Evolutionary conservation across 2,329 filamentous ascomycete species (phyloP), one percentile per base, ranked within the genome.

Genomic region (Nothophaeocryptopus gaeumannii): DNA sequence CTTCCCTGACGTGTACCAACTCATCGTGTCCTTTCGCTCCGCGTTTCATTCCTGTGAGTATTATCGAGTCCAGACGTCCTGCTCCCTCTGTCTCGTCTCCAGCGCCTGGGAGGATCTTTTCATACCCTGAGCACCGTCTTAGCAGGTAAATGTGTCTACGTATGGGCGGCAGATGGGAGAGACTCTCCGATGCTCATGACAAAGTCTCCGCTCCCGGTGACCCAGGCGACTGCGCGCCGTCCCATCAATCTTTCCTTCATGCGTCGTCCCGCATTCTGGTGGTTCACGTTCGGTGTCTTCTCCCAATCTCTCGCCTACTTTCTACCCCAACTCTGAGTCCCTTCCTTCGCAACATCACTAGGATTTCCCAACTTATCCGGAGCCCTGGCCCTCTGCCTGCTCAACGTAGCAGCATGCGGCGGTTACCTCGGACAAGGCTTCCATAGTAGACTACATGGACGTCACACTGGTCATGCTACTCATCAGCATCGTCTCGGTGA

Each of bases 271-370:
- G 63, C 63, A 2, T 74, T 74, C 60, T 72, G 70, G 69, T 59
- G 70, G 46, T 62, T 76, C 5, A 70, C 77, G 50, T 63, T 67
- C 2, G 67, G 63, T 20, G 72, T 71, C 44, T 55, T 73, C 31
- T 55, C 72, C 11, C 70, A 74, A 51, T 66, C 66, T 11, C 56
- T 74, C 9, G 72, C 71, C 10, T 75, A 68, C 58, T 74, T 74
- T 58, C 58, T 75, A 11, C 73, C 73, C 7, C 59, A 61, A 2
- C 67, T 74, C 13, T 75, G 72, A 45, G 60, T 75, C 5, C 71
- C 73, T 5, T 56, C 68, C 0, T 73, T 68, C 53, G 71, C 72
- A 15, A 59, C 61, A 5, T 60, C 63, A 1, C 54, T 73, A 5
- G 67, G 68, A 11, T 64, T 71, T 5, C 67, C 63, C 5, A 54